Base-by-base conservation (phyloP, 495 filamentous ascomycete genomes). In the Hypoxylon trugodes region DNA sequence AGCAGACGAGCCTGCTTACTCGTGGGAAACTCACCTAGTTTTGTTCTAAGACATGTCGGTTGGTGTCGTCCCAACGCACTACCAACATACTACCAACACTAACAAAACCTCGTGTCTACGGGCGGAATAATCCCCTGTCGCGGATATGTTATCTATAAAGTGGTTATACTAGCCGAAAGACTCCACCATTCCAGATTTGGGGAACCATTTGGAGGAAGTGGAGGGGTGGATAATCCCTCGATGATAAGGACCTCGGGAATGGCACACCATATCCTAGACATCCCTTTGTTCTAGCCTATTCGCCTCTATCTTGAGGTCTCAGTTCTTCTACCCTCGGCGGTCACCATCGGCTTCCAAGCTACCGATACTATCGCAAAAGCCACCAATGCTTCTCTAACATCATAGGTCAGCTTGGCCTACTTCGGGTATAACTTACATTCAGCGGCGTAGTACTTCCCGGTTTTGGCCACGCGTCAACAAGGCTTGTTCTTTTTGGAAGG, bases 401-500 rank as follows among this genome's bases (percentile, higher is more conserved):
- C 25, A 61, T 16, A 40, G 47, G 37, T 51, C 57, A 52, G 46
- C 43, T 52, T 57, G 54, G 26, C 41, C 41, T 15, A 38, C 33
- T 32, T 52, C 16, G 47, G 46, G 10, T 45, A 21, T 30, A 40
- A 25, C 26, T 36, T 22, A 26, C 35, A 33, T 6, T 19, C 38
- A 9, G 16, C 30, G 50, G 43, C 21, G 42, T 25, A 66, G 32
- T 47, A 16, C 7, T 35, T 35, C 15, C 56, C 49, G 49, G 12
- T 12, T 33, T 50, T 54, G 37, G 46, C 26, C 25, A 52, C 45
- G 13, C 45, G 25, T 66, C n/a, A 13, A 36, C 25, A 13, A 15
- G 35, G 32, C 51, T 57, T 50, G 36, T 35, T 55, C 49, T 30
- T 49, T 65, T 40, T 3, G 64, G 64, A 67, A 67, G 64, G 64